Conservation (phyloP, 1,284 basidiomycete genomes). For the Cutaneotrichosporon mucoides region DNA sequence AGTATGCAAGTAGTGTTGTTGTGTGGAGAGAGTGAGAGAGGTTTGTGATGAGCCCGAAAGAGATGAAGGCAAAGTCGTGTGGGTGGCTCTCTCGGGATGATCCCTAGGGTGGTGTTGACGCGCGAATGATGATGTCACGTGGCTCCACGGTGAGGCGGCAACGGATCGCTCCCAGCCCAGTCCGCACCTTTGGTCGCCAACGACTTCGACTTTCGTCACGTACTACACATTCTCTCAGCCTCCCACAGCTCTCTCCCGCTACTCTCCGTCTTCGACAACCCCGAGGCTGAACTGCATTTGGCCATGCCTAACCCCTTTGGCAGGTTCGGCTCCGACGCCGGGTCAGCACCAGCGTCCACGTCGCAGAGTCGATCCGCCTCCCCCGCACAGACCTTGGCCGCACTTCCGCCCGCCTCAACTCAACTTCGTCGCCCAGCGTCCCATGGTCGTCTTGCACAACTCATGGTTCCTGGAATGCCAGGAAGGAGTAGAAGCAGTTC, state of each 20-base stretch:
- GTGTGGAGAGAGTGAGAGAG: too few species aligned
- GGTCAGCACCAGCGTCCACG: neutral
- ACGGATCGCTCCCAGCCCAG: too few species aligned
- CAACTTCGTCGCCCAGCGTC: slow-evolving; percentile 32
- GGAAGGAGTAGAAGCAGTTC: slow-evolving; percentile 35
- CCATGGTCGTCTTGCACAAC: slow-evolving; percentile 33
- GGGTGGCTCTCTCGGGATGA: too few species aligned
- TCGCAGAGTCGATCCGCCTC: slow-evolving; percentile 16
- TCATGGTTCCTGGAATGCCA: slow-evolving; percentile 28
- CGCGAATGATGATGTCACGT: too few species aligned
- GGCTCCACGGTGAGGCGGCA: too few species aligned
- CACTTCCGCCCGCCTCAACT: neutral
- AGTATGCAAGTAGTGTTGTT: too few species aligned
- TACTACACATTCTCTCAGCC: neutral
- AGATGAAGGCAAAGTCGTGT: too few species aligned
- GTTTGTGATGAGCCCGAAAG: too few species aligned
- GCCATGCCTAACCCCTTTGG: slow-evolving; percentile 14
- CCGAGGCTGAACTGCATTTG: too few species aligned
- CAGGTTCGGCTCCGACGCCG: slow-evolving; percentile 3
- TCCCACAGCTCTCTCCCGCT: neutral
- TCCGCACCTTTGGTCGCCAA: too few species aligned
- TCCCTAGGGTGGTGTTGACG: too few species aligned
- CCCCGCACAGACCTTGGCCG: slow-evolving; percentile 10
- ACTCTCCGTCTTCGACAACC: neutral
- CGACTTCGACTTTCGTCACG: too few species aligned